A percentile compares a stretch with the other conserved stretches of the same genome.
Evolutionary conservation across 2,329 filamentous ascomycete genomes (phyloP).

Genomic region (Botrytis pseudocinerea): DNA sequence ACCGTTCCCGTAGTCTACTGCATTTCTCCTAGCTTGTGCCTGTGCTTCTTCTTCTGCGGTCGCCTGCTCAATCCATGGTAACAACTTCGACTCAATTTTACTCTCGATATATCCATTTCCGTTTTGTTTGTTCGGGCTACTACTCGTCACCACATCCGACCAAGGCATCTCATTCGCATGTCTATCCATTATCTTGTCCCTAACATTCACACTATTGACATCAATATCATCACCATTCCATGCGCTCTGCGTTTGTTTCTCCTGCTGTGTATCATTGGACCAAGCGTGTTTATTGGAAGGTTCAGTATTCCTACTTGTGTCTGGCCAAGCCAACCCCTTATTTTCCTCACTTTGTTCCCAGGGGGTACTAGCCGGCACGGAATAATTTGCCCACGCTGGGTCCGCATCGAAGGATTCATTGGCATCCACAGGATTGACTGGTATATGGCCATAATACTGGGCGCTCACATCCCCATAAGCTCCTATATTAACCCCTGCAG

Average conservation of each 20-base stretch:
- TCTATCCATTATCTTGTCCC: not conserved
- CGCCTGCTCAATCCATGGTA: conserved; percentile 23
- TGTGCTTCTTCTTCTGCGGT: conserved; percentile 21
- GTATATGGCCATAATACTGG: conserved; percentile 12
- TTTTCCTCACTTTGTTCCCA: conserved; percentile 11
- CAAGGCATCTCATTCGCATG: conserved; percentile 11
- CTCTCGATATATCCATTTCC: conserved; percentile 19
- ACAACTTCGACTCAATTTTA: conserved; percentile 20
- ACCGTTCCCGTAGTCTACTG: not conserved
- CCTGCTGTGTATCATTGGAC: not conserved
- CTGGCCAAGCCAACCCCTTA: conserved; percentile 14
- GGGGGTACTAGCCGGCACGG: not conserved
- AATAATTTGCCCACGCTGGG: conserved; percentile 12
- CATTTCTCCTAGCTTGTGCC: conserved; percentile 19
- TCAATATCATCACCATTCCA: conserved; percentile 10
- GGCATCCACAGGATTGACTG: not conserved
- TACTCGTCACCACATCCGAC: conserved; percentile 16
- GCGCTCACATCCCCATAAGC: not conserved
- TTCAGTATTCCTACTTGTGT: conserved; percentile 7
- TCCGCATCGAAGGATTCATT: conserved; percentile 14
- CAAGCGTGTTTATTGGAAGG: conserved; percentile 4
- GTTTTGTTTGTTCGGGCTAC: conserved; percentile 15
- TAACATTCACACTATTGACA: not conserved
- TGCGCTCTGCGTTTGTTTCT: not conserved
- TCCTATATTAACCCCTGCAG: not conserved